A percentile compares a stretch with the other conserved stretches of the same genome.
phyloP scores from a whole-genome alignment of 805 yeast genomes.

The Torulaspora franciscae region DNA sequence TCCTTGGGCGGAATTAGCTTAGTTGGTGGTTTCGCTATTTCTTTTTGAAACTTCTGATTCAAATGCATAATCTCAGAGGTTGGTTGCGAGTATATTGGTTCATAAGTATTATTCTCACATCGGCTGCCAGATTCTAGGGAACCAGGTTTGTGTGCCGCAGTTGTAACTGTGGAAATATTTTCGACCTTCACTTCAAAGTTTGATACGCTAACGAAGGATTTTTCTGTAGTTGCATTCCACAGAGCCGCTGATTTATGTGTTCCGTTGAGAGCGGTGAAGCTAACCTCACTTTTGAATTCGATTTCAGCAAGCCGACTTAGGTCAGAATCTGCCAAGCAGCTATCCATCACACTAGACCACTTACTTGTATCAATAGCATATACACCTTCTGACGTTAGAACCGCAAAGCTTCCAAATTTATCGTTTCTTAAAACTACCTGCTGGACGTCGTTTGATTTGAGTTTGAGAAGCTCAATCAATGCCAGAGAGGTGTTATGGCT shows the following conservation, averaged over 20 bases:
- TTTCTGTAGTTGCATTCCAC: constrained; percentile 2
- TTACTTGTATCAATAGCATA: constrained; percentile 13
- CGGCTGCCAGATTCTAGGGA: not conserved
- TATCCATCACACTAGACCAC: constrained; percentile 22
- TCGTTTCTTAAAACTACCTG: constrained; percentile 2
- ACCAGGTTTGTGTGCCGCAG: not conserved
- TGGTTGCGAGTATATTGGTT: constrained; percentile 20
- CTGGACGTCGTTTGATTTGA: constrained; percentile 6
- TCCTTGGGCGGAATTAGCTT: constrained; percentile 21
- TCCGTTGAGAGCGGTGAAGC: not conserved
- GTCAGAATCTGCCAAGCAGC: constrained; percentile 20
- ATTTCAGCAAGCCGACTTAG: constrained; percentile 13
- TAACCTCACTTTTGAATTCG: constrained; percentile 15
- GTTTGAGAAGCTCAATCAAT: constrained; percentile 19
- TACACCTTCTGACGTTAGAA: constrained; percentile 1
- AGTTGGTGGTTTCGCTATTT: constrained; percentile 15
- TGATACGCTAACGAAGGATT: constrained; percentile 5
- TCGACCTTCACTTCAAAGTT: constrained; percentile 1
- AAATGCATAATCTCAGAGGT: constrained; percentile 20
- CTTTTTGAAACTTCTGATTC: constrained; percentile 15
- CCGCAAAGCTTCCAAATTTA: constrained; percentile 9
- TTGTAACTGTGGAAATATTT: not conserved
- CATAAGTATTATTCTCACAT: constrained; percentile 1
- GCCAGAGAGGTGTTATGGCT: constrained; percentile 26
- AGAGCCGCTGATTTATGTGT: constrained; percentile 3